A percentile compares a stretch with the other conserved stretches of the same genome.
These are phyloP conservation scores for Penicillium sclerotigenum DNA, from an alignment of 2,329 filamentous ascomycete genomes.

Conservation along the genomic window DNA sequence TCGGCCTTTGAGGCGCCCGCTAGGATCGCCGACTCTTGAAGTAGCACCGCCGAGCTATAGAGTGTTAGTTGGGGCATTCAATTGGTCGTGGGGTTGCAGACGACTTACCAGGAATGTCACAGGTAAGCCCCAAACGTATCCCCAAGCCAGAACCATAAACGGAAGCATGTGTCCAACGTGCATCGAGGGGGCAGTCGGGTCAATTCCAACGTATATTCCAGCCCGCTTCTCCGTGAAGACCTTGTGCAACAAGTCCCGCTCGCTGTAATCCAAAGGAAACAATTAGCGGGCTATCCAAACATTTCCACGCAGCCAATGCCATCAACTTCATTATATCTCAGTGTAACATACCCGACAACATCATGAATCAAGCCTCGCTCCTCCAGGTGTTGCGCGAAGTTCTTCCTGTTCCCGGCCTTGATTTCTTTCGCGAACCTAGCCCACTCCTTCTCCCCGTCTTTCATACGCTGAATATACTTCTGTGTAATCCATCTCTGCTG, in stretches of 20 bases:
- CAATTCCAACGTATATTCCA: conserved; percentile 49
- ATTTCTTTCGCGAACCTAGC: conserved; percentile 41
- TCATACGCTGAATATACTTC: conserved; percentile 35
- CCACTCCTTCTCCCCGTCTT: conserved; percentile 44
- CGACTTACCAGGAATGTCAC: conserved; percentile 45
- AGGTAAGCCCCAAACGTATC: conserved; percentile 48
- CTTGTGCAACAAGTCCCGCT: conserved; percentile 43
- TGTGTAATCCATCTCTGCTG: conserved; percentile 41
- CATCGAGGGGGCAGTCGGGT: conserved; percentile 50
- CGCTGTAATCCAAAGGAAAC: conserved; percentile 26
- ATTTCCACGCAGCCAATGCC: not conserved
- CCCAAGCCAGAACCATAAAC: conserved; percentile 51
- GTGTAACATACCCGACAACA: conserved; percentile 43
- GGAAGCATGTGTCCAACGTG: conserved; percentile 52
- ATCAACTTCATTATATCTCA: not conserved
- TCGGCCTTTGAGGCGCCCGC: conserved; percentile 43
- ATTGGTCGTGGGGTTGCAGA: not conserved
- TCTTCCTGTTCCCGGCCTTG: conserved; percentile 42
- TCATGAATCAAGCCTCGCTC: conserved; percentile 47
- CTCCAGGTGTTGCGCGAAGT: conserved; percentile 45
- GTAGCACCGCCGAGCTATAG: conserved; percentile 48
- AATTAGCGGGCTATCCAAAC: conserved; percentile 3
- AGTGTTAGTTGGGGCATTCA: conserved; percentile 15
- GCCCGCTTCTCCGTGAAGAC: conserved; percentile 46
- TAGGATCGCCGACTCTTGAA: conserved; percentile 47